These are phyloP conservation scores for Venturia carpophila DNA, from an alignment of 2,329 filamentous ascomycete species.

Conservation along the genomic window DNA sequence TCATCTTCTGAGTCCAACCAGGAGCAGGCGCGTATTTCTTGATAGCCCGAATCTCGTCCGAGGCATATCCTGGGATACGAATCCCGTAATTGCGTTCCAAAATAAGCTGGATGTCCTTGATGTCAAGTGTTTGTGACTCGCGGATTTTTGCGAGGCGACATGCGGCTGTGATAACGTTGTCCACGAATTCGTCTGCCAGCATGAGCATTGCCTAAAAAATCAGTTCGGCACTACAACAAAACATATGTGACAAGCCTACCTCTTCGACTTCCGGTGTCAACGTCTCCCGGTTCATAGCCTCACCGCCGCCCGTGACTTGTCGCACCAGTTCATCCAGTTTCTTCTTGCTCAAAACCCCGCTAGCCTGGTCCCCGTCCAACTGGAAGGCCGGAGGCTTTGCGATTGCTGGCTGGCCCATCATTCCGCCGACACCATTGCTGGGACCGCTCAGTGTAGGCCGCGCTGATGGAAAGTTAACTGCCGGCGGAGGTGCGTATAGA, in stretches of 20 bases:
- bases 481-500: constrained; percentile 64
- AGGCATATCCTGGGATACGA: constrained; percentile 84
- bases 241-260: constrained; percentile 45
- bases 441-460: constrained; percentile 81
- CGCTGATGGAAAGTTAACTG: constrained; percentile 55
- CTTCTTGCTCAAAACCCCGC: constrained; percentile 87
- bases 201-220: constrained; percentile 66
- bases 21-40: constrained; percentile 83
- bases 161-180: constrained; percentile 77
- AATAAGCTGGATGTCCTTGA: constrained; percentile 52
- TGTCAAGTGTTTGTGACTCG: constrained; percentile 81
- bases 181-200: constrained; percentile 90
- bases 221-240: constrained; percentile 19
- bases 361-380: constrained; percentile 70
- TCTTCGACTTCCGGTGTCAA: constrained; percentile 93
- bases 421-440: constrained; percentile 64
- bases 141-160: constrained; percentile 91
- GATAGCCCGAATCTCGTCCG: constrained; percentile 89
- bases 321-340: constrained; percentile 92
- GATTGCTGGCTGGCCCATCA: constrained; percentile 81
- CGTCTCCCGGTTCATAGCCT: constrained; percentile 65
- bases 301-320: constrained; percentile 79
- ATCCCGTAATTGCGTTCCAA: constrained; percentile 61
- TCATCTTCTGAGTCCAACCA: constrained; percentile 95
- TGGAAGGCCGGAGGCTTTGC: constrained; percentile 74